phyloP scores from a whole-genome alignment of 148 eudicot genomes.

The Rhododendron henanense region DNA sequence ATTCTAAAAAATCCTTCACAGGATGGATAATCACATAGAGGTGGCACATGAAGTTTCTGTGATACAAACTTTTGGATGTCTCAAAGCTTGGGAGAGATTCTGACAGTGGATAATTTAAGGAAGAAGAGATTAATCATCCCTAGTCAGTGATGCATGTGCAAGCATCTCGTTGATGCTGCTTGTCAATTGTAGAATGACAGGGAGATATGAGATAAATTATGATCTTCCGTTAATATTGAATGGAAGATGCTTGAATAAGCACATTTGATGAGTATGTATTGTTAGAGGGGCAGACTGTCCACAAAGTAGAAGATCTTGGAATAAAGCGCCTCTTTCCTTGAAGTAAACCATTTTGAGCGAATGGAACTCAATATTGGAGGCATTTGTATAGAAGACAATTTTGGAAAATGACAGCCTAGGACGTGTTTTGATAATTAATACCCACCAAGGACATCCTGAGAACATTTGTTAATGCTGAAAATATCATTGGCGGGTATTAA shows the following conservation, averaged over 20 bases:
- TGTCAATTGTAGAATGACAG: not conserved
- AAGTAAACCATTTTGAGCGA: not conserved
- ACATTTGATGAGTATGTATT: not conserved
- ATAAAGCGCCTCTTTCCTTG: not conserved
- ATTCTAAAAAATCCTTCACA: not conserved
- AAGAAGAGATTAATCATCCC: not conserved
- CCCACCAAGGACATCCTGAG: too few species aligned
- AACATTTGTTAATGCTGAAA: too few species aligned
- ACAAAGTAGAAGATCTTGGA: not conserved
- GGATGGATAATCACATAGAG: not conserved
- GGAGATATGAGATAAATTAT: not conserved
- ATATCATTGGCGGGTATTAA: too few species aligned
- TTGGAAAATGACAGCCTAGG: too few species aligned
- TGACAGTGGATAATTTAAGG: not conserved
- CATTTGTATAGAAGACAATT: not conserved
- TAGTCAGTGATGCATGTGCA: not conserved
- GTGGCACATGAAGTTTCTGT: not conserved
- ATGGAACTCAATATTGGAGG: not conserved
- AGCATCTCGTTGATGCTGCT: not conserved
- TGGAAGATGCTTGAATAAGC: not conserved
- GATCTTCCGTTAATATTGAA: not conserved
- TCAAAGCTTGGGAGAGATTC: not conserved
- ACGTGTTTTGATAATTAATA: too few species aligned
- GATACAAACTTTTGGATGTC: not conserved
- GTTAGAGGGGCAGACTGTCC: not conserved